Percentiles rank a stretch among this genome's conserved stretches.
These are phyloP conservation scores for Populus deltoides DNA, from an alignment of 345 rosid genomes.

Conservation along the genomic window DNA sequence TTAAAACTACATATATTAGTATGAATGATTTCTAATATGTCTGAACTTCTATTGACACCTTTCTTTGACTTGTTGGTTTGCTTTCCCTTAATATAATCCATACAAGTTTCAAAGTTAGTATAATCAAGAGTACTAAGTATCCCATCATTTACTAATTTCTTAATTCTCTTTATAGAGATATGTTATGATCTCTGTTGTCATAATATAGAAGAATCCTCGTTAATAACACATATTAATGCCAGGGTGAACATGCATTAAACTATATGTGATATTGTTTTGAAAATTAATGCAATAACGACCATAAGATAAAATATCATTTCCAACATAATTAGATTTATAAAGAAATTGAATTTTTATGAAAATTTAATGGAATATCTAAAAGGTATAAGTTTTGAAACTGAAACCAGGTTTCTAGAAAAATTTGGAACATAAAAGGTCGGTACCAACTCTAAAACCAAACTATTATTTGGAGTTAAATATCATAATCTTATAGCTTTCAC, in stretches of 20 bases:
- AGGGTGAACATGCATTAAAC: too few species aligned
- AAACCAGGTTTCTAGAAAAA: slow-evolving; percentile 2
- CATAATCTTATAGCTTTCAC: not conserved
- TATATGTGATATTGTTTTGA: too few species aligned
- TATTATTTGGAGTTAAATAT: not conserved
- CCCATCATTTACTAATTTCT: too few species aligned
- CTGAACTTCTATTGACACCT: not conserved
- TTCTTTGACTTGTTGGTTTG: not conserved
- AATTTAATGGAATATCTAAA: not conserved
- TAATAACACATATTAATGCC: not conserved
- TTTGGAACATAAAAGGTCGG: not conserved
- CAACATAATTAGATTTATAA: too few species aligned
- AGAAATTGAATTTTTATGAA: fast-evolving
- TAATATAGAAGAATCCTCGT: not conserved
- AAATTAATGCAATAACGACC: too few species aligned
- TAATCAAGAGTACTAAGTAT: not conserved
- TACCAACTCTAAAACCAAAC: slow-evolving; percentile 6
- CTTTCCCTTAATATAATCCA: slow-evolving; percentile 9
- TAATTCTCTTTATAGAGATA: not conserved
- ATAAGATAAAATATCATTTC: too few species aligned
- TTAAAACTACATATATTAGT: not conserved
- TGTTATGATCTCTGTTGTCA: not conserved
- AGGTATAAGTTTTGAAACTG: not conserved
- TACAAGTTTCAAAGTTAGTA: not conserved
- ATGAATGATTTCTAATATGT: not conserved